Evolutionary conservation across 441 rosid genomes (phyloP), one percentile per base, ranked within the genome.

Genomic region (Arabidopsis hybrid): DNA sequence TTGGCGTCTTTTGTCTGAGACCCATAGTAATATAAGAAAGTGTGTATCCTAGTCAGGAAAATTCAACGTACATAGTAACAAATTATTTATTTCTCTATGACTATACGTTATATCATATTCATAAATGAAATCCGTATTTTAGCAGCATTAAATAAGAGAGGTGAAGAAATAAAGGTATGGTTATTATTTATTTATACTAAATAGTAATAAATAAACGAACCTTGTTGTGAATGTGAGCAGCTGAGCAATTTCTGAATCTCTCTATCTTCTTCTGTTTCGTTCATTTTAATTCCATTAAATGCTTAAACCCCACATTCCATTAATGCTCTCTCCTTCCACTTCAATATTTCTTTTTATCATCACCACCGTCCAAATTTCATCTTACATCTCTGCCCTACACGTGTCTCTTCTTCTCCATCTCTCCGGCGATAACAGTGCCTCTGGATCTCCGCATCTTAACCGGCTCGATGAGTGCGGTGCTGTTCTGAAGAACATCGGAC

Each of bases 391-490:
- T 12, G 26, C 79, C 80, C 16, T 83, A 89, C 89, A 84, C 89
- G 86, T 87, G 89, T 81, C 83, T 10, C 73, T 4, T 67, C 97
- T 76, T 83, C 80, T 87, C 47, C 85, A 90, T 74, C 98, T 86
- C 82, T 94, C 97, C 87, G 98, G 98, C 49, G 98, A 94, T 2
- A 94, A 64, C 40, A 94, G 62, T 49, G 98, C 98, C 85, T 94
- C 98, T 7, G 98, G 98, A 82, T 94, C 96, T 60, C 98, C 98
- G 67, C 98, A 94, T 79, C 98, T 76, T n/a, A 91, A 72, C 78
- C 98, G 72, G 79, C 98, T 94, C 46, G 97, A 90, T 69, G 96
- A 85, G 80, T 86, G 90, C 26, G 85, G 80, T 32, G 85, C 81
- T 46, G 83, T 83, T 63, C 92, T 71, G 13, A 72, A 63, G 63